These are phyloP conservation scores for Dictyostelium purpureum DNA, from an alignment of 78 protist species.

Conservation along the genomic window DNA sequence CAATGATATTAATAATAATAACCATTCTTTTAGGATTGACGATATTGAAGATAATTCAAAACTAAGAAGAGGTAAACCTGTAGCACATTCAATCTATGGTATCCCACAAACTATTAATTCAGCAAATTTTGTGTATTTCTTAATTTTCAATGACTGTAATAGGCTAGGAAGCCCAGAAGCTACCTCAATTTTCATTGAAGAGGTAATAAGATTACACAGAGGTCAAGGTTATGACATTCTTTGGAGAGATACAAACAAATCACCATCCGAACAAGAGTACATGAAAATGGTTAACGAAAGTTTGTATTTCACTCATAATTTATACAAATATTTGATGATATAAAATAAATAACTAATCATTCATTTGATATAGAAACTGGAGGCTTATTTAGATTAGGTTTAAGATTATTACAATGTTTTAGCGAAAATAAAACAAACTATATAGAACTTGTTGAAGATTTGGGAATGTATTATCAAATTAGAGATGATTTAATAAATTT, in stretches of 20 bases:
- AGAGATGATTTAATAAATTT: slow-evolving; percentile 96
- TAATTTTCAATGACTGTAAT: slow-evolving; percentile 74
- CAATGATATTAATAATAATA: neutral
- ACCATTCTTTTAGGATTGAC: slow-evolving; percentile 82
- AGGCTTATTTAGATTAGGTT: slow-evolving; percentile 91
- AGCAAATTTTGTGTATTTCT: slow-evolving; percentile 96
- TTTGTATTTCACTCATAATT: neutral
- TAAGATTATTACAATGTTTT: slow-evolving; percentile 80
- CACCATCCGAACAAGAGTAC: slow-evolving; percentile 93
- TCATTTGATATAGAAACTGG: slow-evolving; percentile 82
- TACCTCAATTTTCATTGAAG: slow-evolving; percentile 79
- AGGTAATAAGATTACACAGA: slow-evolving; percentile 88
- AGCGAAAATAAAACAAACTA: slow-evolving; percentile 80
- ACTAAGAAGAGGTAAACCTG: slow-evolving; percentile 94
- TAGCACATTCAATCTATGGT: slow-evolving; percentile 91
- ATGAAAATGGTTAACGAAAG: slow-evolving; percentile 84
- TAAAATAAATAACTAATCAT: neutral
- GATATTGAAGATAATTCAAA: slow-evolving; percentile 95
- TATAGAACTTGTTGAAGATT: slow-evolving; percentile 78
- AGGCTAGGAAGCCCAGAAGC: slow-evolving; percentile 53
- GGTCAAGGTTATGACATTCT: slow-evolving; percentile 96
- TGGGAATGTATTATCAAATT: slow-evolving; percentile 93
- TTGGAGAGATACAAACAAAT: slow-evolving; percentile 89
- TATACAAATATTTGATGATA: neutral
- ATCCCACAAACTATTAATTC: slow-evolving; percentile 91